A percentile compares a stretch with the other conserved stretches of the same genome.
These are phyloP conservation scores for Coemansia furcata DNA, from an alignment of 192 early-diverging fungal species.

Conservation along the genomic window DNA sequence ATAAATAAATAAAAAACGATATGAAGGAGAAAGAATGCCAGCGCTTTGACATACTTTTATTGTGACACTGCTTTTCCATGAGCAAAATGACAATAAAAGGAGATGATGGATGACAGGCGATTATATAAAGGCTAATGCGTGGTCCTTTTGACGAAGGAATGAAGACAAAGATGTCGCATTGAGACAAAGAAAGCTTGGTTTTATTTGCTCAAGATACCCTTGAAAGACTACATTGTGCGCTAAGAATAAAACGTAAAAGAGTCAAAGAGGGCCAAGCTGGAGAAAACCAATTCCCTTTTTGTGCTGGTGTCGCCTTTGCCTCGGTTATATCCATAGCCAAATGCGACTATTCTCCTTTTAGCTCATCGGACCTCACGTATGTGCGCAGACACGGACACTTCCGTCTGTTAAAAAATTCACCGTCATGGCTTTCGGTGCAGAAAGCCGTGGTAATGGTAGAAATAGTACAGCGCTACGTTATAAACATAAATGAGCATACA, in stretches of 20 bases:
- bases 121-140: neutral
- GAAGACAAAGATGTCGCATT: neutral
- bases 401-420: neutral
- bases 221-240: constrained; percentile 7
- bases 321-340: neutral
- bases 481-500: neutral
- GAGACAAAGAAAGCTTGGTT: neutral
- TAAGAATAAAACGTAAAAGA: neutral
- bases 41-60: neutral
- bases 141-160: neutral
- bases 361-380: neutral
- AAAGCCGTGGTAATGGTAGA: neutral
- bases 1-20: constrained; percentile 4
- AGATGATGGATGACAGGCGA: neutral
- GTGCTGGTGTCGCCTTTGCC: neutral
- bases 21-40: neutral
- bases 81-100: constrained; percentile 2
- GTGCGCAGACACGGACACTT: neutral
- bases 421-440: neutral
- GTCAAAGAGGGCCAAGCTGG: constrained; percentile 1
- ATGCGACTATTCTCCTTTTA: neutral
- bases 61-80: constrained; percentile 1
- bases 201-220: constrained; percentile 3
- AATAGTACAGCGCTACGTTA: neutral
- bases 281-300: neutral